Conservation (phyloP, 768 basidiomycete species). For the Antrodiella citrinella region DNA sequence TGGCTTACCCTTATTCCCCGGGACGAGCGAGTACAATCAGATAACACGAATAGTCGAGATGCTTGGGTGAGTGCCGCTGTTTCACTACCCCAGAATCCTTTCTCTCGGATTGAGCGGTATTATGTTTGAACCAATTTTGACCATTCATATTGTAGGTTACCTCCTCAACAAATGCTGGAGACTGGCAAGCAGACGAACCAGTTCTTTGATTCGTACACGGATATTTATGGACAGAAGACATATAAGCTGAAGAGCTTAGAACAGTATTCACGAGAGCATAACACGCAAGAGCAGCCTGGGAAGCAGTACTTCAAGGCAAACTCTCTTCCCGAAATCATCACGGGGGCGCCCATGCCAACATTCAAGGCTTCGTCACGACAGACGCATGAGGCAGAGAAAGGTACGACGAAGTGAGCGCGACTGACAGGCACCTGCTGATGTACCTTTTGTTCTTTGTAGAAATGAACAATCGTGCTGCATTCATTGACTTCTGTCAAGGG, state of each 20-base stretch:
- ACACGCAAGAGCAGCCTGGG: conserved; percentile 92
- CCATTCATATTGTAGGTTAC: conserved; percentile 27
- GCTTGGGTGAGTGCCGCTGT: conserved; percentile 69
- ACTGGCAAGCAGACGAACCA: conserved; percentile 91
- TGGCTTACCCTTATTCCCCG: conserved; percentile 93
- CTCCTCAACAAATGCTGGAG: conserved; percentile 90
- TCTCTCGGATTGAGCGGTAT: background rate
- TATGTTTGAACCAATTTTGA: background rate
- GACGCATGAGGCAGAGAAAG: conserved; percentile 82
- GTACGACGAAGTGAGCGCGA: conserved; percentile 30
- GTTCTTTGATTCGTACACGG: conserved; percentile 81
- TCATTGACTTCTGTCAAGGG: conserved; percentile 97
- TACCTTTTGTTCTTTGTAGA: conserved; percentile 56
- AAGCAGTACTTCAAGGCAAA: conserved; percentile 98
- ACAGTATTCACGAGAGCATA: conserved; percentile 93
- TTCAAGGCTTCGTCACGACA: conserved; percentile 68
- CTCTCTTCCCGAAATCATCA: conserved; percentile 90
- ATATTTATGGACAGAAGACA: conserved; percentile 72
- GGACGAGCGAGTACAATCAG: conserved; percentile 99
- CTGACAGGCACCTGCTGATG: too few relatives aligned
- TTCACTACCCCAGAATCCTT: conserved; percentile 1
- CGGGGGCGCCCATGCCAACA: conserved; percentile 86
- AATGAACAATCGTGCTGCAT: conserved; percentile 86
- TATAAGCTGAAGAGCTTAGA: conserved; percentile 86
- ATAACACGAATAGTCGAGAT: conserved; percentile 95